phyloP scores from a whole-genome alignment of 2,329 filamentous ascomycete genomes.

The Biscogniauxia mediterranea region DNA sequence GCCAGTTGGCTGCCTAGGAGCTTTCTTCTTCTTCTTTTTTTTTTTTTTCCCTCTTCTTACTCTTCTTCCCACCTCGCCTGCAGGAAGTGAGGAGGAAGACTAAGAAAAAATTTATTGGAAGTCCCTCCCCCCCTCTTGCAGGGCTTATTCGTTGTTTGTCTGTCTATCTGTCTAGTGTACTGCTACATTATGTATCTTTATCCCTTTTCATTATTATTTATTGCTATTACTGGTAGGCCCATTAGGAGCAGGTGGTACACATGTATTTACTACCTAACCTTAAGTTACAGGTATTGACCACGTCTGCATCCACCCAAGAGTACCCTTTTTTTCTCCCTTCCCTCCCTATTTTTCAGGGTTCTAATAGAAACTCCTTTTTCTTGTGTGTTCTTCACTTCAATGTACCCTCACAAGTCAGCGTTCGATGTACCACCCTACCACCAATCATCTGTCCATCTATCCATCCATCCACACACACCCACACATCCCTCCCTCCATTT shows the following conservation, averaged over 20 bases:
- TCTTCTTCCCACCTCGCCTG: background rate
- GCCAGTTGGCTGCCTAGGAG: background rate
- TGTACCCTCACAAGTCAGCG: background rate
- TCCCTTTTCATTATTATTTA: background rate
- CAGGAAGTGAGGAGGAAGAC: background rate
- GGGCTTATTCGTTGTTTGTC: background rate
- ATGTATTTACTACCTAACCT: no score
- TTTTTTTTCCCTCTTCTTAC: background rate
- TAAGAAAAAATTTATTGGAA: background rate
- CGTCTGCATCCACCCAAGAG: background rate
- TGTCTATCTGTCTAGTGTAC: background rate
- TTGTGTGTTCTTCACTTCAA: background rate
- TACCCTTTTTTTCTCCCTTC: background rate
- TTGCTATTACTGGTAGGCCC: no score
- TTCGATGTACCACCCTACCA: background rate
- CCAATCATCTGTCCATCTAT: background rate
- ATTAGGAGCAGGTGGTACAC: no score
- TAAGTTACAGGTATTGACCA: background rate
- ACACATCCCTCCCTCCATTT: background rate
- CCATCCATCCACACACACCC: background rate
- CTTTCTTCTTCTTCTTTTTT: background rate
- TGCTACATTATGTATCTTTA: no score
- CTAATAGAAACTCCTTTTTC: background rate
- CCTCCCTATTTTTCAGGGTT: background rate
- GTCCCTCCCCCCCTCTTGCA: background rate